Conservation (phyloP, 768 basidiomycete species). For the Mycena albidolilacea region DNA sequence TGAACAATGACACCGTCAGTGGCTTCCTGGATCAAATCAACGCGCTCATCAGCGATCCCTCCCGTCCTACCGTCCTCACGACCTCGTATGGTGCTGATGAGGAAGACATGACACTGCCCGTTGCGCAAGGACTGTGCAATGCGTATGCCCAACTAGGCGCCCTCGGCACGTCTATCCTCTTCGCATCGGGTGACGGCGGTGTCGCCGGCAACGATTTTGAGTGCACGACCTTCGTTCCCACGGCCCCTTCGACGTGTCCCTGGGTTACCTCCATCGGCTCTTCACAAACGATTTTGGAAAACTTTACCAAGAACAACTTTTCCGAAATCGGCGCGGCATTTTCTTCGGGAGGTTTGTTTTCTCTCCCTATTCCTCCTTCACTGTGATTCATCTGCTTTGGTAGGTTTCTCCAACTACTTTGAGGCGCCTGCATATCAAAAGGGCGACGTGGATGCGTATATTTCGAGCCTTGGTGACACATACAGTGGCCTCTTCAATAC, state of each 20-base stretch:
- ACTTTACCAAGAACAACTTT: neutral
- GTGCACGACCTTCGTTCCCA: slow-evolving; percentile 33
- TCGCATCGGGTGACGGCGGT: slow-evolving; percentile 52
- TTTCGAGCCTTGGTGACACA: slow-evolving; percentile 41
- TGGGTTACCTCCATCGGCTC: too few relatives aligned
- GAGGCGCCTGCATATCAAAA: slow-evolving; percentile 52
- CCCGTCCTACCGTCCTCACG: slow-evolving; percentile 22
- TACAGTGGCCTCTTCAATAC: slow-evolving; percentile 11
- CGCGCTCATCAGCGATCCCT: slow-evolving; percentile 21
- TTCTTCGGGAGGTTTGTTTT: slow-evolving; percentile 23
- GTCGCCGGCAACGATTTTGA: slow-evolving; percentile 50
- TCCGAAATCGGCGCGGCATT: slow-evolving; percentile 24
- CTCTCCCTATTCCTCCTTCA: slow-evolving; percentile 4
- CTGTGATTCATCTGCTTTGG: slow-evolving; percentile 41
- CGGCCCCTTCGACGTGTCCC: slow-evolving; percentile 27
- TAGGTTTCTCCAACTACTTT: slow-evolving; percentile 59
- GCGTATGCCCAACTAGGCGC: too few relatives aligned
- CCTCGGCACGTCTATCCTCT: too few relatives aligned
- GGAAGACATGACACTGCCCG: slow-evolving; percentile 41
- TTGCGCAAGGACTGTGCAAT: too few relatives aligned
- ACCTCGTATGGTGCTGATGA: slow-evolving; percentile 26
- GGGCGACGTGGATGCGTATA: slow-evolving; percentile 45
- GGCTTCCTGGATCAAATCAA: slow-evolving; percentile 40
- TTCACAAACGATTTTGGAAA: too few relatives aligned
- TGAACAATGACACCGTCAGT: slow-evolving; percentile 34